phyloP scores from a whole-genome alignment of 2,329 filamentous ascomycete species.

The Waltergamsia citrina region DNA sequence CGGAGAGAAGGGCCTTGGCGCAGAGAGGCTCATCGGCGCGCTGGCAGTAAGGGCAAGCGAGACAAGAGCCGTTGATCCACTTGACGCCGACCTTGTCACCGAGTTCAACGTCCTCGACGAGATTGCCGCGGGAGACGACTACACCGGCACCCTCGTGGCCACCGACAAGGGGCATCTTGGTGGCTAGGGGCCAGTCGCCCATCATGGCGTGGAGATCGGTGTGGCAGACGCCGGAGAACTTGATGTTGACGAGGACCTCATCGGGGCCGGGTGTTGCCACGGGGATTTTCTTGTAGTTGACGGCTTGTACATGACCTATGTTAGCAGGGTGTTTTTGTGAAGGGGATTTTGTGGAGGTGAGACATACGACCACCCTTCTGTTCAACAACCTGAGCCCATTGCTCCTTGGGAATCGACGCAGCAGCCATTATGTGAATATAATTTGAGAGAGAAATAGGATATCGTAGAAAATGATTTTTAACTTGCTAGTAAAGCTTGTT shows the following conservation, averaged over 20 bases:
- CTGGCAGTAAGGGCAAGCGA: conserved; percentile 76
- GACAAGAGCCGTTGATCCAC: conserved; percentile 86
- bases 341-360: conserved; percentile 1
- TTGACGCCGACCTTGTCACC: conserved; percentile 85
- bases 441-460: background rate
- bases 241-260: conserved; percentile 87
- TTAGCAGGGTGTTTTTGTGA: background rate
- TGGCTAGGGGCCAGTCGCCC: conserved; percentile 80
- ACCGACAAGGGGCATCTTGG: conserved; percentile 78
- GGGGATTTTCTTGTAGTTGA: conserved; percentile 71
- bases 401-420: conserved; percentile 60
- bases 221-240: conserved; percentile 86
- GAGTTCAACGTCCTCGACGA: conserved; percentile 69
- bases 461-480: background rate
- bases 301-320: conserved; percentile 27
- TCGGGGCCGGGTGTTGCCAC: conserved; percentile 75
- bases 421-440: conserved; percentile 15
- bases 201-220: conserved; percentile 74
- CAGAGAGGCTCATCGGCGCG: conserved; percentile 77
- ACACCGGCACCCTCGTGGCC: conserved; percentile 73
- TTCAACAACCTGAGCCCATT: conserved; percentile 90
- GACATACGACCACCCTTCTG: conserved; percentile 61
- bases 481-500: no score
- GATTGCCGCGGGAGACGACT: conserved; percentile 68
- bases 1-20: conserved; percentile 63